Conservation (phyloP, 2,329 filamentous ascomycete genomes). For the Neocatenulostroma microsporum region DNA sequence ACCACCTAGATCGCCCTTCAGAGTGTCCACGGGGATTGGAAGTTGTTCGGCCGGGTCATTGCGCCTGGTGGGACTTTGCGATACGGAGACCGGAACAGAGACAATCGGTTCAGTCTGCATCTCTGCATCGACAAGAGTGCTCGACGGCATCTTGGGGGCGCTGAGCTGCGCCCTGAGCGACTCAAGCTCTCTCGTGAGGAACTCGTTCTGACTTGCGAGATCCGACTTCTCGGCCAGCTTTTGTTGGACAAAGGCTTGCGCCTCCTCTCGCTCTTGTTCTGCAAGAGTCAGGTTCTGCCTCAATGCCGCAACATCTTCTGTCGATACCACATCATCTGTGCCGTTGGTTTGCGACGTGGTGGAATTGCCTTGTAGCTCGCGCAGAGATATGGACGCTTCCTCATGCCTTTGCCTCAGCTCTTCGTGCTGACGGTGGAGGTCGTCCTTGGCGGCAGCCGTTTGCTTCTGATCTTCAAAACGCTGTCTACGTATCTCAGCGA, state of each 20-base stretch:
- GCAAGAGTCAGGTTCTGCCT: conserved; percentile 15
- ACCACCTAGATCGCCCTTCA: too few relatives aligned
- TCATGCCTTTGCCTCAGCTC: conserved; percentile 5
- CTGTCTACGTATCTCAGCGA: conserved; percentile 13
- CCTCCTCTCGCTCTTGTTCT: conserved; percentile 18
- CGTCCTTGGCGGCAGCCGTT: background rate
- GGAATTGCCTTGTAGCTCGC: background rate
- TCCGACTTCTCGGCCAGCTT: conserved; percentile 22
- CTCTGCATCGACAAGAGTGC: background rate
- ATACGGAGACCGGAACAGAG: background rate
- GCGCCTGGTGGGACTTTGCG: background rate
- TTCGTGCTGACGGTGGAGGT: background rate
- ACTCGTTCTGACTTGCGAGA: conserved; percentile 22
- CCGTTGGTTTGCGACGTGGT: background rate
- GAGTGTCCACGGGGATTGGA: background rate
- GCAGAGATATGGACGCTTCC: background rate
- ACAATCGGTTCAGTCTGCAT: conserved; percentile 5
- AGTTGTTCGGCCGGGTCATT: background rate
- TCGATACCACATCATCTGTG: background rate
- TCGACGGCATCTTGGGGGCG: conserved; percentile 4
- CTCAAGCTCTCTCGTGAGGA: conserved; percentile 23
- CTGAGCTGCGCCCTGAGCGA: conserved; percentile 16
- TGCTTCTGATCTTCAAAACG: background rate
- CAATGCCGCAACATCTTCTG: conserved; percentile 12
- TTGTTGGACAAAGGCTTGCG: conserved; percentile 16